Evolutionary conservation across 371 early-diverging fungal genomes (phyloP).

Genomic region (Apophysomyces ossiformis): DNA sequence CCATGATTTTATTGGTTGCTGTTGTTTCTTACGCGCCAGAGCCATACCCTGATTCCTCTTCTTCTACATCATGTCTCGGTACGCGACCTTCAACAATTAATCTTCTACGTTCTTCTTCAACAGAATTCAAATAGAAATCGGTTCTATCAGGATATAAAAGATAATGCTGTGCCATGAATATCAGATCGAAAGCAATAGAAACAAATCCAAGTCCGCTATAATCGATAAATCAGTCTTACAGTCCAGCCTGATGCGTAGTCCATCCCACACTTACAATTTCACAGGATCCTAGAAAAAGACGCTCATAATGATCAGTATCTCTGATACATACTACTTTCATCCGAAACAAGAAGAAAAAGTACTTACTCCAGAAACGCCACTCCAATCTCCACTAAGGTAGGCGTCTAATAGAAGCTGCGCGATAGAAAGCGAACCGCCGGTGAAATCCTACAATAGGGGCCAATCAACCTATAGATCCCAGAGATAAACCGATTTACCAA

Average conservation of each 20-base stretch:
- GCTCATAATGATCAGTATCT: neutral
- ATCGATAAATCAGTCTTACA: neutral
- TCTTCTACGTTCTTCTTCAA: conserved; percentile 47
- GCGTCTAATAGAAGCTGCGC: conserved; percentile 85
- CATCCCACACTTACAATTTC: conserved; percentile 49
- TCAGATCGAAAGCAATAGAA: conserved; percentile 79
- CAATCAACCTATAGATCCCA: neutral
- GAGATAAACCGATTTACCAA: conserved; percentile 44
- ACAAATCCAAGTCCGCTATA: conserved; percentile 75
- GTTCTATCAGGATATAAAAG: conserved; percentile 64
- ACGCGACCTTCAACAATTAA: conserved; percentile 45
- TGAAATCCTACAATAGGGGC: conserved; percentile 66
- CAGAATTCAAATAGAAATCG: conserved; percentile 44
- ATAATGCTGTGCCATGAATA: conserved; percentile 89
- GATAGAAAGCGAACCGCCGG: conserved; percentile 85
- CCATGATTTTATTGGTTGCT: neutral
- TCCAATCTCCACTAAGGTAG: conserved; percentile 66
- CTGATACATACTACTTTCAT: too few relatives aligned
- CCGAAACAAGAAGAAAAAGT: neutral
- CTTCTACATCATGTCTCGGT: conserved; percentile 25
- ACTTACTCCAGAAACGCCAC: conserved; percentile 67
- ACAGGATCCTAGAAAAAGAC: conserved; percentile 45
- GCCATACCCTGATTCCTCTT: conserved; percentile 9
- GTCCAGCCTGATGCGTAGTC: neutral
- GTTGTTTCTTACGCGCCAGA: conserved; percentile 4